Evolutionary conservation across 2,329 filamentous ascomycete species (phyloP).

Genomic region (Pestalotiopsis sp.): DNA sequence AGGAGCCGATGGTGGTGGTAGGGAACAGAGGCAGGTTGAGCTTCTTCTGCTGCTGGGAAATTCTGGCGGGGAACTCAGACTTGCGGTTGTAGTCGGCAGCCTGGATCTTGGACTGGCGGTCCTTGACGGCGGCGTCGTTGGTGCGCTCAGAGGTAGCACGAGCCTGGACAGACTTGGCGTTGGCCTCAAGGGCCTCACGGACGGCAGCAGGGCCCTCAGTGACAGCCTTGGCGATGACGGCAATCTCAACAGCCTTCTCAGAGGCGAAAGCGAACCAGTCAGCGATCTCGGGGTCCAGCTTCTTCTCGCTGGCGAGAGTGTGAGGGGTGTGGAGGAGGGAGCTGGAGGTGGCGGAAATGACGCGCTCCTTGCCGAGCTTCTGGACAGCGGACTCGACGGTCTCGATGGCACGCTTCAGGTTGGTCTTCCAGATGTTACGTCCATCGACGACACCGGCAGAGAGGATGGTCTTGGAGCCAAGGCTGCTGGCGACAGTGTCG

Average conservation of each 20-base stretch:
- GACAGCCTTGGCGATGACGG: slow-evolving; percentile 94
- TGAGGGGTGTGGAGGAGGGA: slow-evolving; percentile 98
- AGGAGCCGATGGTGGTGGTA: slow-evolving; percentile 98
- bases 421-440: slow-evolving; percentile 99
- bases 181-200: slow-evolving; percentile 88
- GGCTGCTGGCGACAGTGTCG: slow-evolving; percentile 76
- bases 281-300: slow-evolving; percentile 87
- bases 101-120: slow-evolving; percentile 87
- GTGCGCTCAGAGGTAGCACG: slow-evolving; percentile 91
- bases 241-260: slow-evolving; percentile 91
- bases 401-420: slow-evolving; percentile 95
- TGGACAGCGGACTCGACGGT: slow-evolving; percentile 86
- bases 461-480: slow-evolving; percentile 86
- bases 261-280: slow-evolving; percentile 99
- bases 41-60: slow-evolving; percentile 85
- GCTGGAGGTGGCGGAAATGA: slow-evolving; percentile 95
- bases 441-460: slow-evolving; percentile 97
- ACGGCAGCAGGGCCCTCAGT: slow-evolving; percentile 89
- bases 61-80: slow-evolving; percentile 83
- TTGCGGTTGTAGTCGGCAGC: slow-evolving; percentile 88
- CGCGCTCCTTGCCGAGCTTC: slow-evolving; percentile 94
- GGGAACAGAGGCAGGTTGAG: slow-evolving; percentile 96
- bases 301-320: slow-evolving; percentile 98
- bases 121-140: slow-evolving; percentile 97
- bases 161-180: slow-evolving; percentile 90